A percentile compares a stretch with the other conserved stretches of the same genome.
Conservation (phyloP, 1,139 yeast species). For the Sporopachydermia cereana region DNA sequence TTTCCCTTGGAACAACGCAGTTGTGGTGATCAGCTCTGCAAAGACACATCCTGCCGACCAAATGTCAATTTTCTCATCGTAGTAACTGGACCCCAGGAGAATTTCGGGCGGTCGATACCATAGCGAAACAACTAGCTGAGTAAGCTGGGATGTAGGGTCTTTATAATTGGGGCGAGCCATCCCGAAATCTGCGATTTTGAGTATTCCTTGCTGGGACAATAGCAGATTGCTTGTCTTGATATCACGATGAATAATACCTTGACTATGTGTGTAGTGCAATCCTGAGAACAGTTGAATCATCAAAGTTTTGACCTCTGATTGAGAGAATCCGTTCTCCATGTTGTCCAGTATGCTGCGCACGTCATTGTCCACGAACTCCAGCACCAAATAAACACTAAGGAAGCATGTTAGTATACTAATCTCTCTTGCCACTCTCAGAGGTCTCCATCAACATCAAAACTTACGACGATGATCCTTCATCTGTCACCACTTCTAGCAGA, state of each 20-base stretch:
- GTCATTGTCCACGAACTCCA: conserved; percentile 25
- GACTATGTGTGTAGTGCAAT: conserved; percentile 32
- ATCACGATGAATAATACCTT: conserved; percentile 52
- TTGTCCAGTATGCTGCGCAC: conserved; percentile 16
- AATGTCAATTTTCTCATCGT: conserved; percentile 44
- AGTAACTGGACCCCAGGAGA: conserved; percentile 40
- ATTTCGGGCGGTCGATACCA: conserved; percentile 39
- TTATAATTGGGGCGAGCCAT: conserved; percentile 22
- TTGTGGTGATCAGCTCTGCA: conserved; percentile 43
- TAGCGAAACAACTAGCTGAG: conserved; percentile 21
- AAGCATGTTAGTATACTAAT: neutral
- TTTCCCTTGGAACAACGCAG: conserved; percentile 43
- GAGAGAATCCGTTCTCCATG: conserved; percentile 15
- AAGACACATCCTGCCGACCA: conserved; percentile 49
- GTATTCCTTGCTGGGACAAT: conserved; percentile 37
- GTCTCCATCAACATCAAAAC: too few species aligned
- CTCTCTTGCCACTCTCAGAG: neutral
- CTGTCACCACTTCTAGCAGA: conserved; percentile 55
- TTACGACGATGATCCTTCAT: conserved; percentile 15
- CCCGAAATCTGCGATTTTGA: conserved; percentile 51
- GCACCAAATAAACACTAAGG: conserved; percentile 18
- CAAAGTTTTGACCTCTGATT: conserved; percentile 22
- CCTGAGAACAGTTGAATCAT: conserved; percentile 21
- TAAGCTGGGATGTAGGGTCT: conserved; percentile 15
- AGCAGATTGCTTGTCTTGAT: conserved; percentile 56